phyloP scores from a whole-genome alignment of 805 yeast genomes.

The Candida germanica region DNA sequence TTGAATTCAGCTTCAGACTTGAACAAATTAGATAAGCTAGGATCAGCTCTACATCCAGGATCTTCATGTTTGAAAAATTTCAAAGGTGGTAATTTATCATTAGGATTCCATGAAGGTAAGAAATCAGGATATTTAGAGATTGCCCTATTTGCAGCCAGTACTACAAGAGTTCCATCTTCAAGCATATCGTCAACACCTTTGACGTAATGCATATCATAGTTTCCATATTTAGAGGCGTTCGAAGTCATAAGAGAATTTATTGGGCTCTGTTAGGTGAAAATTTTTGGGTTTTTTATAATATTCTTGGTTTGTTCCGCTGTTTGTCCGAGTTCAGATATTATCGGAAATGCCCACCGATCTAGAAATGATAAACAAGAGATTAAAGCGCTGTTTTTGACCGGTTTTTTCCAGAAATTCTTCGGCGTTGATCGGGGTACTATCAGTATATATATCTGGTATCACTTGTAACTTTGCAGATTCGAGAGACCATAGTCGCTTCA shows the following conservation, averaged over 20 bases:
- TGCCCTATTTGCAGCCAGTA: slow-evolving; percentile 20
- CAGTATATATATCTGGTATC: too few relatives aligned
- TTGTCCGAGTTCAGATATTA: too few relatives aligned
- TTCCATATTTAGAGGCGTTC: slow-evolving; percentile 9
- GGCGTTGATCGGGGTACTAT: too few relatives aligned
- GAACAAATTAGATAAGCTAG: slow-evolving; percentile 19
- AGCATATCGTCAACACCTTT: slow-evolving; percentile 12
- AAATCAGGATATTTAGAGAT: slow-evolving; percentile 25
- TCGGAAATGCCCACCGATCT: too few relatives aligned
- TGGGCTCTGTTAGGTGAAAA: too few relatives aligned
- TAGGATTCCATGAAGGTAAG: slow-evolving; percentile 35
- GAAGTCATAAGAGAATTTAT: slow-evolving; percentile 3
- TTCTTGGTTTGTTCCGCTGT: too few relatives aligned
- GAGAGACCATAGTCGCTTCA: too few relatives aligned
- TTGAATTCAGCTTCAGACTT: slow-evolving; percentile 12
- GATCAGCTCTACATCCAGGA: slow-evolving; percentile 26
- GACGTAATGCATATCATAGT: slow-evolving; percentile 13
- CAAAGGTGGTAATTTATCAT: slow-evolving; percentile 26
- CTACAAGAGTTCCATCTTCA: slow-evolving; percentile 25
- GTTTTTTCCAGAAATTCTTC: too few relatives aligned
- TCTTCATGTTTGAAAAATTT: slow-evolving; percentile 25
- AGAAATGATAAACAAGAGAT: too few relatives aligned
- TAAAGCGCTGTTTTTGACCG: too few relatives aligned
- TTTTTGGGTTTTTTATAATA: not conserved
- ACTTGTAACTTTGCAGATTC: too few relatives aligned